These are phyloP conservation scores for Helotiales sp. DNA, from an alignment of 2,329 filamentous ascomycete genomes.

Conservation along the genomic window DNA sequence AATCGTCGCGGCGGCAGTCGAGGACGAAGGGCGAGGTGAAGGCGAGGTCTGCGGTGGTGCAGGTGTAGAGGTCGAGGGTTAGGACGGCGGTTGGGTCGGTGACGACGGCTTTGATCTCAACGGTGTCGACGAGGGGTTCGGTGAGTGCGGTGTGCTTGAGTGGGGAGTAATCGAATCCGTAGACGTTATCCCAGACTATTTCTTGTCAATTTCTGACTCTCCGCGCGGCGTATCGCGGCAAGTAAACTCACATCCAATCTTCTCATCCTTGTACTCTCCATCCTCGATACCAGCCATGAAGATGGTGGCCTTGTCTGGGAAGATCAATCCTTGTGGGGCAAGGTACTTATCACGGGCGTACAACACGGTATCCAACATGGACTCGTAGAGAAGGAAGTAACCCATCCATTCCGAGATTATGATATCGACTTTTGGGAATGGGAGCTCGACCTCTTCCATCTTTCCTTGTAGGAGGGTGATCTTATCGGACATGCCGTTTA, in stretches of 20 bases:
- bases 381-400: conserved; percentile 98
- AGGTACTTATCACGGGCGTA: conserved; percentile 96
- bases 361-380: conserved; percentile 97
- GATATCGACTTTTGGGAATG: conserved; percentile 95
- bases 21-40: conserved; percentile 83
- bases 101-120: conserved; percentile 95
- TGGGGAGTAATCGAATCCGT: conserved; percentile 94
- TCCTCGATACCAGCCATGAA: conserved; percentile 97
- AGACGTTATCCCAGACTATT: conserved; percentile 98
- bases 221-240: background rate
- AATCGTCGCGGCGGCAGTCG: conserved; percentile 82
- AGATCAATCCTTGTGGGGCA: conserved; percentile 85
- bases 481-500: conserved; percentile 91
- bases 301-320: conserved; percentile 98
- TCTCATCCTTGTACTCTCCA: conserved; percentile 99
- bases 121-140: conserved; percentile 95
- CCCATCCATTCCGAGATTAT: conserved; percentile 99
- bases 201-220: background rate
- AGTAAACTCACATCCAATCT: conserved; percentile 85
- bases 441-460: conserved; percentile 97
- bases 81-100: conserved; percentile 87
- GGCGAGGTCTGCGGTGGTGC: conserved; percentile 79
- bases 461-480: conserved; percentile 98
- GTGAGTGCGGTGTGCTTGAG: conserved; percentile 92
- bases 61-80: conserved; percentile 91